Evolutionary conservation across 495 filamentous ascomycete genomes (phyloP), one percentile per base, ranked within the genome.

Genomic region (Daldinia childiae): DNA sequence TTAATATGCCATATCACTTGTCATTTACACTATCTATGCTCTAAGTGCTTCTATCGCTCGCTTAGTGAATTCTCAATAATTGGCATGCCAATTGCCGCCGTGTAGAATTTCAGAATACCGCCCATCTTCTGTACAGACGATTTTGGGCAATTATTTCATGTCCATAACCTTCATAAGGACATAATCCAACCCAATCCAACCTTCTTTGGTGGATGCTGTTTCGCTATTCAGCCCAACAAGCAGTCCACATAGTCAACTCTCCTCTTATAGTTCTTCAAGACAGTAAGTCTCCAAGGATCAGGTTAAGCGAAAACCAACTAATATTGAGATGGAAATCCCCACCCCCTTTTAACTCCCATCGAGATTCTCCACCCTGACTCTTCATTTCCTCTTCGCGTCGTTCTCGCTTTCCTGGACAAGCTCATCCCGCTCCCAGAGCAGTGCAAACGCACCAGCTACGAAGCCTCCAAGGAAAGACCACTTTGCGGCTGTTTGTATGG

Each of bases 391-490:
- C 69, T 72, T 68, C 36, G 34, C 69, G 39, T 72, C 64, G 7
- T 17, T 52, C 55, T 73, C 69, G 29, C 59, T 64, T 11, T 67
- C 60, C 51, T 26, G 61, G 3, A 73, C 70, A 21, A 73, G 27
- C 65, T 68, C 61, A 29, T 73, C 70, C 1, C 65, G 60, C 38
- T 73, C 65, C 70, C 70, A 73, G 21, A 73, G 57, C 67, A 89
- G 76, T 55, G 84, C 82, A 12, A 86, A 75, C 1, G 84, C 82
- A 11, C 82, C 83, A 3, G 82, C 87, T 0, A 77, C 76, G 0
- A 87, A 88, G 0, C 88, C 88, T 3, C 78, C 76, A 15, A 89
- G 12, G 52, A 81, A 34, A 14, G 79, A 66, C 79, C 87, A 79
- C 2, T 81, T 41, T 17, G 70, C 78, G 24, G 82, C 73, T 62